A percentile compares a stretch with the other conserved stretches of the same genome.
Conservation (phyloP, 768 basidiomycete genomes). For the Russula earlei region DNA sequence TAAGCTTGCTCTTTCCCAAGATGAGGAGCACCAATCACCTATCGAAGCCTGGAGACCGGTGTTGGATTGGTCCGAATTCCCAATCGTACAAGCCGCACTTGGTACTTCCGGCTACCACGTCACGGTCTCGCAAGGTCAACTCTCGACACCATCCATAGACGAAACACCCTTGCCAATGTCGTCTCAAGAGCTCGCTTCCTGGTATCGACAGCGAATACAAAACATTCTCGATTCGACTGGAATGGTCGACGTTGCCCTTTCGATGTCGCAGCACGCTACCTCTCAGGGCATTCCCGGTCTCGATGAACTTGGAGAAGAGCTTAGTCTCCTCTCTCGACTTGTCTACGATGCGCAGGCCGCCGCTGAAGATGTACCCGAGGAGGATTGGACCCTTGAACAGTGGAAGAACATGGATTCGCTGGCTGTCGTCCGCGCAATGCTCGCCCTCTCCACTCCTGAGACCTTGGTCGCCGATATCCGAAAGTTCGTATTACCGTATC, state of each 20-base stretch:
- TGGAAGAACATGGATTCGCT: conserved; percentile 66
- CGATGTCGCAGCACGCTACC: conserved; percentile 77
- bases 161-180: conserved; percentile 30
- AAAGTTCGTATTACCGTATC: conserved; percentile 80
- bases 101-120: conserved; percentile 22
- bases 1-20: conserved; percentile 38
- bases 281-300: conserved; percentile 68
- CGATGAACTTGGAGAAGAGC: conserved; percentile 85
- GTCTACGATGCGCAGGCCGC: conserved; percentile 69
- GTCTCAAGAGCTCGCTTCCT: conserved; percentile 46
- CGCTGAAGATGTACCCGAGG: conserved; percentile 32
- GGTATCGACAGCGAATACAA: conserved; percentile 68
- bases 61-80: conserved; percentile 50
- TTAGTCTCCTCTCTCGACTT: conserved; percentile 76
- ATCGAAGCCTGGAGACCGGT: conserved; percentile 40
- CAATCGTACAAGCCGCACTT: conserved; percentile 36
- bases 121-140: not conserved
- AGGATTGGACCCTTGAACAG: conserved; percentile 66
- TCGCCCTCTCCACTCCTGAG: conserved; percentile 57
- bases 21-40: conserved; percentile 32
- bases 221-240: conserved; percentile 56
- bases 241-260: conserved; percentile 69
- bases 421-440: conserved; percentile 64
- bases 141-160: not conserved
- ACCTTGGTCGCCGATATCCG: conserved; percentile 60